phyloP scores from a whole-genome alignment of 2,329 filamentous ascomycete species.

The Stemphylium vesicarium region DNA sequence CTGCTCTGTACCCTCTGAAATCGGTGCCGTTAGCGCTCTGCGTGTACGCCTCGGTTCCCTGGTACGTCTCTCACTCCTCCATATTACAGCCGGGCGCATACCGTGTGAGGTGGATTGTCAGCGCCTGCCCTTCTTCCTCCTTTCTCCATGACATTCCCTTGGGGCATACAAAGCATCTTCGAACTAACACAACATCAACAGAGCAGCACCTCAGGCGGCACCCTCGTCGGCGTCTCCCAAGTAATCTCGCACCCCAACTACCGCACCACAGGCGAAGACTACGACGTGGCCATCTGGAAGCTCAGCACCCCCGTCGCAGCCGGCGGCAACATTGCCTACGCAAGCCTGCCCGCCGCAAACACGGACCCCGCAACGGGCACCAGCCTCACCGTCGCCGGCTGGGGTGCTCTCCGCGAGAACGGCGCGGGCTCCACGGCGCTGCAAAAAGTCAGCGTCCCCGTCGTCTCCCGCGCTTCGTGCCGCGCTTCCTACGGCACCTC shows the following conservation, averaged over 20 bases:
- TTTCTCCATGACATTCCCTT: too few relatives aligned
- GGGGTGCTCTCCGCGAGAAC: conserved; percentile 25
- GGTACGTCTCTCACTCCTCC: conserved; percentile 26
- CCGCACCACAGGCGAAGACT: conserved; percentile 18
- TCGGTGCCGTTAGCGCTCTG: conserved; percentile 14
- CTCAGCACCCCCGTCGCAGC: conserved; percentile 30
- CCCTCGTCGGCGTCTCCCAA: conserved; percentile 22
- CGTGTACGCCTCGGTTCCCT: conserved; percentile 31
- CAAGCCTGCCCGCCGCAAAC: conserved; percentile 25
- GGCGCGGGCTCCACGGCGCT: conserved; percentile 23
- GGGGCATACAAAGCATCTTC: too few relatives aligned
- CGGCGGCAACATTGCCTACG: conserved; percentile 34
- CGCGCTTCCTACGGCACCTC: conserved; percentile 24
- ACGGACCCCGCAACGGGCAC: conserved; percentile 32
- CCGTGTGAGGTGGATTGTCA: too few relatives aligned
- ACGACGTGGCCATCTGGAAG: conserved; percentile 37
- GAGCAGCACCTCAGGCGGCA: conserved; percentile 30
- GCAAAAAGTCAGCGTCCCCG: conserved; percentile 37
- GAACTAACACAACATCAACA: conserved; percentile 4
- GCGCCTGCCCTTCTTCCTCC: too few relatives aligned
- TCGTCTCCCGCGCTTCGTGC: conserved; percentile 36
- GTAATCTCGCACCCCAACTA: conserved; percentile 32
- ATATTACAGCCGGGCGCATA: too few relatives aligned
- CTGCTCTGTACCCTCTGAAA: conserved; percentile 28
- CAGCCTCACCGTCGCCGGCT: conserved; percentile 33